These are phyloP conservation scores for Kurtzmaniella cleridarum DNA, from an alignment of 805 yeast genomes.

Conservation along the genomic window DNA sequence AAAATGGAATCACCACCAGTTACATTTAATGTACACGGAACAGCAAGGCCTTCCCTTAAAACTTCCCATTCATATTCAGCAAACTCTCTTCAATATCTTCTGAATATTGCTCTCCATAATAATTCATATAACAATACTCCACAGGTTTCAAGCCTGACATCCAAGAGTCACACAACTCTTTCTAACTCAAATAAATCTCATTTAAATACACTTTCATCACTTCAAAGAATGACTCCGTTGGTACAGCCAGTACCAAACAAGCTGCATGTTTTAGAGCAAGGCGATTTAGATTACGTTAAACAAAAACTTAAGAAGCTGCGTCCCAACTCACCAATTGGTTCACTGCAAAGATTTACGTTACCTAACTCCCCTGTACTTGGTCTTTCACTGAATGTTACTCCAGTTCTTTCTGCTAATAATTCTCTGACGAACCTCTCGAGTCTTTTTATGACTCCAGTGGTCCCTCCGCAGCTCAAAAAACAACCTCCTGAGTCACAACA, in stretches of 20 bases:
- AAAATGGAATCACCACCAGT: background rate
- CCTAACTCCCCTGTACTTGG: slow-evolving; percentile 43
- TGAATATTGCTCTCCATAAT: slow-evolving; percentile 16
- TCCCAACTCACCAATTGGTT: slow-evolving; percentile 42
- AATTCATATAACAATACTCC: slow-evolving; percentile 4
- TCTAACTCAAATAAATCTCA: slow-evolving; percentile 12
- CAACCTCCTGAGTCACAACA: slow-evolving; percentile 8
- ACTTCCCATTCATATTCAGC: slow-evolving; percentile 9
- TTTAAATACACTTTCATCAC: slow-evolving; percentile 38
- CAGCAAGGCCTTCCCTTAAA: background rate
- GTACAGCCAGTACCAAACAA: slow-evolving; percentile 13
- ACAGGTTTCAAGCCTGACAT: slow-evolving; percentile 1
- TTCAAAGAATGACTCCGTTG: slow-evolving; percentile 63
- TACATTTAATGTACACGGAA: background rate
- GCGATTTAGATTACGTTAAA: slow-evolving; percentile 44
- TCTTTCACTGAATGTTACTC: slow-evolving; percentile 33
- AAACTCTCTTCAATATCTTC: slow-evolving; percentile 18
- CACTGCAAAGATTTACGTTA: slow-evolving; percentile 28
- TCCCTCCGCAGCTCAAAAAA: background rate
- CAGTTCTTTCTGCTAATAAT: slow-evolving; percentile 37
- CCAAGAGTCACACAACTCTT: slow-evolving; percentile 12
- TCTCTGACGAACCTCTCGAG: slow-evolving; percentile 33
- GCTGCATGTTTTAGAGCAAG: slow-evolving; percentile 27
- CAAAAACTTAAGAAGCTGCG: slow-evolving; percentile 42
- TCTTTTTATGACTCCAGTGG: slow-evolving; percentile 29